These are phyloP conservation scores for Pseudomassariella vexata DNA, from an alignment of 2,329 filamentous ascomycete species.

Conservation along the genomic window DNA sequence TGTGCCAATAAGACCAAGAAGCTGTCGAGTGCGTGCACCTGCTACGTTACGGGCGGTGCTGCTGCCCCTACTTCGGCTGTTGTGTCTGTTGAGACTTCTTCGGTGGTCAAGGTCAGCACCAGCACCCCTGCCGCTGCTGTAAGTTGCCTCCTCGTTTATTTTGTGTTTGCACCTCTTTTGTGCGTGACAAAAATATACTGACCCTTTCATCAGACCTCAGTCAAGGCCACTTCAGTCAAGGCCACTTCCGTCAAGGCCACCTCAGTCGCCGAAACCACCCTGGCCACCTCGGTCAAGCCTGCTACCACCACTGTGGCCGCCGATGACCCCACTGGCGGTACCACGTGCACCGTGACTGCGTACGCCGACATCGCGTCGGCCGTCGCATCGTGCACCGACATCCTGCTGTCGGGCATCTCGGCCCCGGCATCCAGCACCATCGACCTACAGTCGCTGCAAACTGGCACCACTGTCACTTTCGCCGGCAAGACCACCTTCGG, in stretches of 20 bases:
- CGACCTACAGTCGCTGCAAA: slow-evolving; percentile 25
- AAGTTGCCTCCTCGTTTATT: too few relatives aligned
- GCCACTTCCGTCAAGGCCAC: slow-evolving; percentile 1
- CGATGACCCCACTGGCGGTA: not conserved
- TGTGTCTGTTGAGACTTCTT: not conserved
- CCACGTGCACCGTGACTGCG: slow-evolving; percentile 3
- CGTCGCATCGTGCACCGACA: slow-evolving; percentile 8
- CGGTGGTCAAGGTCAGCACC: slow-evolving; percentile 1
- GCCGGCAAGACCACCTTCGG: slow-evolving; percentile 43
- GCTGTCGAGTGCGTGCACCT: slow-evolving; percentile 2
- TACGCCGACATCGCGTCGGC: slow-evolving; percentile 2
- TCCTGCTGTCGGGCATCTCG: slow-evolving; percentile 22
- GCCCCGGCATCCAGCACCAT: slow-evolving; percentile 30
- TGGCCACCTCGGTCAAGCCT: too few relatives aligned
- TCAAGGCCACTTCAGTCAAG: not conserved
- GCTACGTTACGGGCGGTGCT: slow-evolving; percentile 3
- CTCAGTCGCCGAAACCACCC: not conserved
- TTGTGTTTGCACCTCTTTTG: too few relatives aligned
- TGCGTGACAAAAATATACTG: too few relatives aligned
- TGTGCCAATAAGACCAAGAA: slow-evolving; percentile 6
- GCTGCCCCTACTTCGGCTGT: not conserved
- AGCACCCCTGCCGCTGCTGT: not conserved
- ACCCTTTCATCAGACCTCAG: too few relatives aligned
- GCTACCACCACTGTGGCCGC: not conserved
- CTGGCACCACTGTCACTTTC: slow-evolving; percentile 40